Evolutionary conservation across 1,284 basidiomycete genomes (phyloP), one percentile per base, ranked within the genome.

Genomic region (Schizophyllum commune): DNA sequence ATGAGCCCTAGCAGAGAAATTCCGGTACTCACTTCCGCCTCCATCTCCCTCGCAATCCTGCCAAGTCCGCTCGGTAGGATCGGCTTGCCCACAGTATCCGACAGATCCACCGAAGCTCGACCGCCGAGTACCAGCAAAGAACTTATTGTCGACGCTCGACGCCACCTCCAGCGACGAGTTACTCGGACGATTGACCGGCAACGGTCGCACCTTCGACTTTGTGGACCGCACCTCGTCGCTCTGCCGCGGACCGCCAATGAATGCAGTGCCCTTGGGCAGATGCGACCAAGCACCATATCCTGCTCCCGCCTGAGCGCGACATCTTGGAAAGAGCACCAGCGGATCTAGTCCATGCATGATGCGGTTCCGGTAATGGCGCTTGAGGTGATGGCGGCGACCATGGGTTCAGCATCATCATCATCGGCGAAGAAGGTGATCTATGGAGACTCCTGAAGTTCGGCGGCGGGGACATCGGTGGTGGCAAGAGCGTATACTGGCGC

Each of bases 271-370:
- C 52, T 54, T n/a, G 21, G 7, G 17, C n/a, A 54, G 21, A n/a
- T 54, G 63, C 63, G 47, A 90, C 78, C 55, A 90, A 68, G 69
- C 78, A 84, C 86, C 85, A 89, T 2, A 88, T 71, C 66, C 77
- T 81, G 55, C 73, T 75, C 15, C 80, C 76, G 3, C 74, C 68
- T n/a, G n/a, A n/a, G 61, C 32, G 39, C 39, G 39, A 47, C 13
- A 47, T 47, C 13, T 47, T 8, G 17, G 39, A 47, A 13, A 47
- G 9, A 17, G 13, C 39, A 9, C 39, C 39, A 3, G 39, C 39
- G 17, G 39, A 47, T 8, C 2, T 47, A 17, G 39, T 47, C 17
- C 4, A 47, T 3, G 39, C 39, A 17, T 47, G 39, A 9, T 47
- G 39, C 39, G 39, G 39, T 8, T 47, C 39, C 39, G 39, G 39